Evolutionary conservation across 371 early-diverging fungal genomes (phyloP), one percentile per base, ranked within the genome.

Genomic region (Rhizomucor pusillus): DNA sequence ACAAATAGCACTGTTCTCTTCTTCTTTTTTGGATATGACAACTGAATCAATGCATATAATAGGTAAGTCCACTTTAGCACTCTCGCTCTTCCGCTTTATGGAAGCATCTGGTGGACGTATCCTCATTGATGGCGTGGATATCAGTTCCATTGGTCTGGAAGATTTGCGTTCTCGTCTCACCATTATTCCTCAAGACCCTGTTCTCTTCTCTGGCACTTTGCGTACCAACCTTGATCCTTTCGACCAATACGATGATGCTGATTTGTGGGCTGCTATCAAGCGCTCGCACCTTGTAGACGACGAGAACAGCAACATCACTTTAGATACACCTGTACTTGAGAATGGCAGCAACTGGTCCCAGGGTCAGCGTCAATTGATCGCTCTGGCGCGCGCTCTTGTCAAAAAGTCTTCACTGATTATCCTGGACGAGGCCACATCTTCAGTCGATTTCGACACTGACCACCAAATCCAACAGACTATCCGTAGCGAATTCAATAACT

Each of bases 351-450:
- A 87, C 59, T 82, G 92, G 67, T 89, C 89, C 12, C 86, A 93
- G 36, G 97, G 97, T 1, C 90, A 96, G 59, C 79, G 89, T 18
- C 95, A 95, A 71, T 73, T 95, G 63, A 85, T 97, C 59, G 86
- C 89, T 12, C 69, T 96, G 18, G 91, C 92, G 1, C 85, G 95
- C 50, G 93, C 94, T 2, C 67, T 94, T 44, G 70, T 94, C 34
- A 82, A 85, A 59, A 80, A 84, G 50, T 81, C 89, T 11, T 57
- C 82, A 48, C 75, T 89, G 50, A 89, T 94, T 39, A 79, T 96
- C 39, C 69, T 96, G 72, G 95, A 95, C 60, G 93, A 93, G 66
- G 90, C 93, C 1, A 92, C 93, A 0, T 83, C 92, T 0, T 85
- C 81, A 3, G 84, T 93, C 24, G 94, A 94, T 62, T 71, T 82